Base-by-base conservation (phyloP, 2,329 filamentous ascomycete genomes). In the Neofusicoccum sp. region DNA sequence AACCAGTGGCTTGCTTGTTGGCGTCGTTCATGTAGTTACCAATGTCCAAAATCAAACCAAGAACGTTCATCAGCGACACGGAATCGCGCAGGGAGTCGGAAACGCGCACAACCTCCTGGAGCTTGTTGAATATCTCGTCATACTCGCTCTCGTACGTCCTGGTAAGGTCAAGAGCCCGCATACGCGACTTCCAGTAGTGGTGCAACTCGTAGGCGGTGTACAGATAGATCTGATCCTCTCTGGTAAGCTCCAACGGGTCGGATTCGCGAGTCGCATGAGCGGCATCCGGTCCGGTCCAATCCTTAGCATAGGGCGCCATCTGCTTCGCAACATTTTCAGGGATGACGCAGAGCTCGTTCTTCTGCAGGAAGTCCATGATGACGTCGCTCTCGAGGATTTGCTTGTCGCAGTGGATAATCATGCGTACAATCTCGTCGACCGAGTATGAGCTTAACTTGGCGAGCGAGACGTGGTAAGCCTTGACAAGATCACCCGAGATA, bases 11-110 rank as follows among this genome's bases (percentile, higher is more conserved):
- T 78, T 98, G 95, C 79, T 99, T 99, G 79, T 97, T 98, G 60
- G 93, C 89, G 73, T 98, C 95, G 80, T 99, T 99, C 95, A 99
- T 99, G 82, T 96, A 99, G 76, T 99, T 99, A 75, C 95, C 95
- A 71, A 99, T 96, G 75, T 97, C 93, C 69, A 99, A 81, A 75
- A 99, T 99, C 64, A 98, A 83, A 62, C 93, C 93, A 61, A 99
- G 85, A 48, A 99, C 92, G 66, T 96, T 97, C 88, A 98, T 96
- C 69, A 99, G 79, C 28, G 91, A 89, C 28, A 96, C 91, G 1
- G 93, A 97, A 71, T 96, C 92, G 49, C 93, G 86, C 59, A 99
- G 79, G 8, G 91, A 90, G 77, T 98, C 93, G 4, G 93, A 93
- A 7, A 96, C 92, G 31, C 80, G 80, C 36, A 96, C 89, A n/a